Evolutionary conservation across 2,329 filamentous ascomycete genomes (phyloP), one percentile per base, ranked within the genome.

Genomic region (Dactylonectria estremocensis): DNA sequence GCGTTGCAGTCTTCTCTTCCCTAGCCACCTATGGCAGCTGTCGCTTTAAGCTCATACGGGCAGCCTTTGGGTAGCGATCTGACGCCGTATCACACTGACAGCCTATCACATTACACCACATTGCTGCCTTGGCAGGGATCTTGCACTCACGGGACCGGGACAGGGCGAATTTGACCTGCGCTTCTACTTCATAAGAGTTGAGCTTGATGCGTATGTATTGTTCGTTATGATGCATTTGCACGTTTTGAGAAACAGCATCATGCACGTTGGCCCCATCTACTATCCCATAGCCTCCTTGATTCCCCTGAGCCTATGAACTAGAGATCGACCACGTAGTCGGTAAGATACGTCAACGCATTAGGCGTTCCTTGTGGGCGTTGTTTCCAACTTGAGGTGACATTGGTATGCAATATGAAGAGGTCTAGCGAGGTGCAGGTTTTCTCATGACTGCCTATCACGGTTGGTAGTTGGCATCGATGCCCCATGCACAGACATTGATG

Each of bases 181-280:
- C 14, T n/a, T 24, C 18, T 40, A 52, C 13, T 52, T 46, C 33
- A n/a, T 45, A 28, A 45, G 8, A 48, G 35, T 37, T 58, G n/a
- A 58, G 54, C n/a, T n/a, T n/a, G n/a, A n/a, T n/a, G n/a, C n/a
- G n/a, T n/a, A n/a, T n/a, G n/a, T n/a, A n/a, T n/a, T n/a, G n/a
- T n/a, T n/a, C n/a, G n/a, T n/a, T n/a, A n/a, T n/a, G 22, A 20
- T 43, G 57, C 64, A 66, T 66, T 46, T 66, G 57, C 64, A 66
- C 28, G 46, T 48, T 14, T 40, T 5, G 16, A 18, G 49, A 37
- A 20, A 22, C 56, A 22, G 49, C 56, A 45, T 40, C n/a, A 40
- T 18, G 22, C 16, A n/a, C 31, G 50, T 5, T 35, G 9, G n/a
- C 50, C 18, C 50, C 1, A 16, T 22, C n/a, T 20, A 20, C n/a